Base-by-base conservation (phyloP, 768 basidiomycete species). In the Phanerochaete carnosa region DNA sequence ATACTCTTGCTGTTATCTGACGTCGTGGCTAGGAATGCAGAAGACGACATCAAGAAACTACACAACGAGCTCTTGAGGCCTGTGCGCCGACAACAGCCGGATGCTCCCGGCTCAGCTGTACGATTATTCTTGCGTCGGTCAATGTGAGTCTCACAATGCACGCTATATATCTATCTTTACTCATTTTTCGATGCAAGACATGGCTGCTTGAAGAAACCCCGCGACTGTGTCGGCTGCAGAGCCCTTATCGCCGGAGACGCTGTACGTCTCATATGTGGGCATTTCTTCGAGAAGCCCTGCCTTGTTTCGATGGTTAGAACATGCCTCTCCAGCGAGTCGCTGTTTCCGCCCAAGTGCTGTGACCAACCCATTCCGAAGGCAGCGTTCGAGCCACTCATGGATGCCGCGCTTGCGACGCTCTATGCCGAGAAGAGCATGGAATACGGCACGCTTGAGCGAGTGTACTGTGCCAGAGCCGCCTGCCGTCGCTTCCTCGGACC, bases 261-360 rank as follows among this genome's bases (percentile, higher is more conserved):
- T 1, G 37, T 66, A 3, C 59, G 52, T n/a, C 55, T 59, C 22
- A 65, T 69, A 4, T 72, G 71, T 55, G 62, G 64, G 19, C 69
- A 74, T 53, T 45, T 46, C 30, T 74, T 70, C 61, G 66, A 71
- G 58, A 22, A 37, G 23, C 46, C 47, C 2, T 74, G 73, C 60
- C 43, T 69, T 3, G 53, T 63, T n/a, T 30, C 55, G 39, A 66
- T 72, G 57, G 66, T 72, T 58, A 33, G 66, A 26, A 51, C 62
- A 1, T 57, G 70, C 16, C 57, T 59, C 22, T 59, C 55, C 13
- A 66, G 71, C 60, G 66, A 70, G 33, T 54, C 66, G 3, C 58
- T 69, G 13, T 71, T 70, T 60, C 72, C 73, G 2, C 73, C 72
- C 1, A 66, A 69, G 23, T 74, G 73, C 62, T 73, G 72, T 60